phyloP scores from a whole-genome alignment of 2,329 filamentous ascomycete genomes.

The Pyrenophora tritici-repentis region DNA sequence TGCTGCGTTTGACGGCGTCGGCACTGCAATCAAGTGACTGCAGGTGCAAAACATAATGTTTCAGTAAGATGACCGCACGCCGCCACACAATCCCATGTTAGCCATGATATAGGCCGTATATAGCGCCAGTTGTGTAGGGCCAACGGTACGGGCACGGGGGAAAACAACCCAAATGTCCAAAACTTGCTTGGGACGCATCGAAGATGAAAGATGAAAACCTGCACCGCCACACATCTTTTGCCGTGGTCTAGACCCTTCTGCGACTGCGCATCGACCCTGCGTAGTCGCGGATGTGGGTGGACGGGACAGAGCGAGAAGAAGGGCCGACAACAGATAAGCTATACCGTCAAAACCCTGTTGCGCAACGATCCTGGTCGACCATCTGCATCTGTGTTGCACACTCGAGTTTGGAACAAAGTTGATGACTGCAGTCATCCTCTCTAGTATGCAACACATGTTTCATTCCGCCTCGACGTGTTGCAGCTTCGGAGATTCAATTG shows the following conservation, averaged over 20 bases:
- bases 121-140: neutral
- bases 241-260: slow-evolving; percentile 26
- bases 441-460: slow-evolving; percentile 31
- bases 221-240: slow-evolving; percentile 31
- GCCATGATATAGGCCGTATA: slow-evolving; percentile 2
- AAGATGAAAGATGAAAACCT: slow-evolving; percentile 15
- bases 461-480: slow-evolving; percentile 18
- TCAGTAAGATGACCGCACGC: slow-evolving; percentile 2
- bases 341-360: slow-evolving; percentile 25
- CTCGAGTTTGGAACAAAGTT: slow-evolving; percentile 17
- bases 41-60: slow-evolving; percentile 7
- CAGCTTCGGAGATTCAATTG: slow-evolving; percentile 27
- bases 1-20: neutral
- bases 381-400: slow-evolving; percentile 6
- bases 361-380: slow-evolving; percentile 27
- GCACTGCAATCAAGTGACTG: slow-evolving; percentile 6
- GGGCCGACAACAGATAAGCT: slow-evolving; percentile 21
- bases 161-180: slow-evolving; percentile 12
- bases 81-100: slow-evolving; percentile 10
- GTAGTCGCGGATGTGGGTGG: slow-evolving; percentile 8
- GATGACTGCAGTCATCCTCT: slow-evolving; percentile 13
- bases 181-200: slow-evolving; percentile 1
- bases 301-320: slow-evolving; percentile 15
- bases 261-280: slow-evolving; percentile 29
- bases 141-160: neutral